phyloP scores from a whole-genome alignment of 1,139 yeast genomes.

The Tardiomyces depauwii region DNA sequence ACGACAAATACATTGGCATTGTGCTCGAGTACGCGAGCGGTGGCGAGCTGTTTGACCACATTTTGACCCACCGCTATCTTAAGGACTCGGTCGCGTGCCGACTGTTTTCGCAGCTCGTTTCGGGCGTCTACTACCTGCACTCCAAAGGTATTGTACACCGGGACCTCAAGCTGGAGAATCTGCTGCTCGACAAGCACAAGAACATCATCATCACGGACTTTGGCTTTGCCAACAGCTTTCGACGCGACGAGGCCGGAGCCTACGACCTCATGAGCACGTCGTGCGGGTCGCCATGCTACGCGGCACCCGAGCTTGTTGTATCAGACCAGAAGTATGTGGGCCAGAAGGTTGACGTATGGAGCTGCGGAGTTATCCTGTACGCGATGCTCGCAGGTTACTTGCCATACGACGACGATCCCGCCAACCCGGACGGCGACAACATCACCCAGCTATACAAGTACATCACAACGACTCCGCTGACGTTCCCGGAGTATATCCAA shows the following conservation, averaged over 20 bases:
- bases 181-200: constrained; percentile 57
- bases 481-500: constrained; percentile 89
- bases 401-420: constrained; percentile 85
- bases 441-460: constrained; percentile 84
- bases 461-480: constrained; percentile 81
- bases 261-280: constrained; percentile 61
- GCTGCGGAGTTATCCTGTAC: constrained; percentile 82
- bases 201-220: constrained; percentile 80
- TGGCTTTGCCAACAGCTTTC: constrained; percentile 56
- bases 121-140: constrained; percentile 69
- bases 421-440: constrained; percentile 92
- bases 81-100: constrained; percentile 76
- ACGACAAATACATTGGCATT: constrained; percentile 40
- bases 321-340: constrained; percentile 70
- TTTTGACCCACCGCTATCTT: constrained; percentile 62
- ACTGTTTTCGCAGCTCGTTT: constrained; percentile 56
- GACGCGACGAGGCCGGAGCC: constrained; percentile 31
- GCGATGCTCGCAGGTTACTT: constrained; percentile 87
- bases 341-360: constrained; percentile 89
- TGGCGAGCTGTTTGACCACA: constrained; percentile 83
- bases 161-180: constrained; percentile 84
- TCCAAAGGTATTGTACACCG: constrained; percentile 70
- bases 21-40: constrained; percentile 67
- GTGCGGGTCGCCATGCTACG: constrained; percentile 90
- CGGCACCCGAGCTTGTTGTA: constrained; percentile 77